Percentiles rank a stretch among this genome's conserved stretches.
Conservation (phyloP, 768 basidiomycete genomes). For the Strobilomyces echinocephalus region DNA sequence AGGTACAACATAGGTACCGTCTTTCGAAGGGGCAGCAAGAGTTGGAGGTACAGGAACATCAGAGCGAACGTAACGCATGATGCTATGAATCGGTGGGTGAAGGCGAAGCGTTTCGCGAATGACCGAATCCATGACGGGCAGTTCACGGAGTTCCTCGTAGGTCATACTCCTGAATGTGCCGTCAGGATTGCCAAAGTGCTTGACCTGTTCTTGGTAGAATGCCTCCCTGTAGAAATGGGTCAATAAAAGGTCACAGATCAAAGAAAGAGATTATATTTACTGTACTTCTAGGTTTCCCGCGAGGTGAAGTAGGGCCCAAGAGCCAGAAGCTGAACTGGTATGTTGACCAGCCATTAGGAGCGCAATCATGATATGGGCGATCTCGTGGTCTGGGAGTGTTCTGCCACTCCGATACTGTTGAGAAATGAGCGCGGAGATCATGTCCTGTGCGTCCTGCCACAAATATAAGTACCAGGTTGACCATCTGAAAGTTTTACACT, state of each 20-base stretch:
- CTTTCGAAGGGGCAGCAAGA: slow-evolving; percentile 72
- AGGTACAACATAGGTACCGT: slow-evolving; percentile 77
- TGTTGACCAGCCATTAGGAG: slow-evolving; percentile 99
- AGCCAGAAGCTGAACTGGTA: slow-evolving; percentile 87
- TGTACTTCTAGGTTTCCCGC: slow-evolving; percentile 70
- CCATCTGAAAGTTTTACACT: slow-evolving; percentile 5
- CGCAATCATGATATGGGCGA: slow-evolving; percentile 98
- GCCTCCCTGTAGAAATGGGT: slow-evolving; percentile 50
- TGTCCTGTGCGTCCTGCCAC: slow-evolving; percentile 73
- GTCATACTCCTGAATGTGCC: slow-evolving; percentile 76
- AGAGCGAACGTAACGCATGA: slow-evolving; percentile 87
- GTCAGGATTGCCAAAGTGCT: slow-evolving; percentile 72
- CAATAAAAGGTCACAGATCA: not conserved
- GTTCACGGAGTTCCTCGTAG: slow-evolving; percentile 78
- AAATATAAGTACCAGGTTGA: not conserved
- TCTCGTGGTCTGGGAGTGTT: slow-evolving; percentile 77
- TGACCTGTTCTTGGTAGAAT: slow-evolving; percentile 86
- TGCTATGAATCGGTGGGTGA: slow-evolving; percentile 94
- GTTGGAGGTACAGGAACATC: slow-evolving; percentile 79
- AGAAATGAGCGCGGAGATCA: slow-evolving; percentile 83
- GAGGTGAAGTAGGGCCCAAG: slow-evolving; percentile 87
- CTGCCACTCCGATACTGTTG: slow-evolving; percentile 83
- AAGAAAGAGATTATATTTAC: slow-evolving; percentile 41
- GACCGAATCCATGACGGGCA: slow-evolving; percentile 81
- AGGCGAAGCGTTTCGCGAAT: slow-evolving; percentile 92